phyloP scores from a whole-genome alignment of 352 stramenopile species.

The Phytopythium helicoides region DNA sequence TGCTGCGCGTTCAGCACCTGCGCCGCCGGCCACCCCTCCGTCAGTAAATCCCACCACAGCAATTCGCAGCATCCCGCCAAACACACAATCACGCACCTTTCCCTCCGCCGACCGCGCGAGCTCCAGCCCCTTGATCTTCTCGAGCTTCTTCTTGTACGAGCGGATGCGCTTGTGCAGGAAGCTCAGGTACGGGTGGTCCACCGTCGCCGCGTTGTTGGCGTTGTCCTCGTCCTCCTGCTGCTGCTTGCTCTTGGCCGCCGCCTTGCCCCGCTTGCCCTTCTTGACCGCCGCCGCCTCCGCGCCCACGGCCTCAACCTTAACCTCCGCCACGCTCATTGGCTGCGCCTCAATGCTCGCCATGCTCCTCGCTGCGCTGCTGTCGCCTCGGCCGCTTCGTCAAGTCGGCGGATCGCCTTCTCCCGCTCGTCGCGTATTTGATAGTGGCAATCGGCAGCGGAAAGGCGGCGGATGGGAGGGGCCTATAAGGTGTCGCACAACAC shows the following conservation, averaged over 20 bases:
- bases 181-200: constrained; percentile 79
- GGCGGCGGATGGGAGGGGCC: background rate
- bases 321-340: background rate
- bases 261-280: constrained; percentile 10
- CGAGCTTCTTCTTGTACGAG: constrained; percentile 82
- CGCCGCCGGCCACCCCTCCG: background rate
- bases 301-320: background rate
- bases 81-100: constrained; percentile 26
- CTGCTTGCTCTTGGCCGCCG: constrained; percentile 16
- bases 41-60: no score
- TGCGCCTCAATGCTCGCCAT: background rate
- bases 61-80: background rate
- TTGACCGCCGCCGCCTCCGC: background rate
- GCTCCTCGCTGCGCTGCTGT: no score
- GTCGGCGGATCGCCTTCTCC: background rate
- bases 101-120: constrained; percentile 33
- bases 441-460: background rate
- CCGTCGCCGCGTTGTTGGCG: constrained; percentile 31
- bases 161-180: constrained; percentile 83
- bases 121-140: constrained; percentile 79
- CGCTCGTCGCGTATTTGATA: no score
- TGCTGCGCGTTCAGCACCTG: constrained; percentile 75
- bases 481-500: no score
- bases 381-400: constrained; percentile 4
- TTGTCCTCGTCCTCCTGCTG: constrained; percentile 28